Percentiles rank a stretch among this genome's conserved stretches.
Conservation (phyloP, 768 basidiomycete species). For the Termitomyces sp. region DNA sequence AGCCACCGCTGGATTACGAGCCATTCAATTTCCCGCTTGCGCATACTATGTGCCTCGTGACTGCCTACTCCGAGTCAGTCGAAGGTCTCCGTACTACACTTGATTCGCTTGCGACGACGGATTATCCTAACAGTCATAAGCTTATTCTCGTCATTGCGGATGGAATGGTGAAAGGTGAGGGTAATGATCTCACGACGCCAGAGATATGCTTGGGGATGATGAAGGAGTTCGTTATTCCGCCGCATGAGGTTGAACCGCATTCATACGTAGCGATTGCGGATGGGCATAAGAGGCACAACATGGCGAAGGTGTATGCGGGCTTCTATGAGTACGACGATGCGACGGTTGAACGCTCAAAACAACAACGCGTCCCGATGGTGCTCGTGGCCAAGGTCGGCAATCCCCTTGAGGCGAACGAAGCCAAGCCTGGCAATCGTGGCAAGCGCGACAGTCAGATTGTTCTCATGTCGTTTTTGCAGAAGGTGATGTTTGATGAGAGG, state of each 20-base stretch:
- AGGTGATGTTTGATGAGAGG: constrained; percentile 99
- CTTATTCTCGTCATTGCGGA: constrained; percentile 93
- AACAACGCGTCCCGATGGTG: constrained; percentile 94
- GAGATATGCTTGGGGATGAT: constrained; percentile 96
- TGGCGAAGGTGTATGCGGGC: constrained; percentile 97
- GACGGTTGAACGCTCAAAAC: constrained; percentile 86
- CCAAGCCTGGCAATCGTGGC: constrained; percentile 97
- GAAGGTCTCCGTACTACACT: constrained; percentile 96
- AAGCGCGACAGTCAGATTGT: constrained; percentile 99
- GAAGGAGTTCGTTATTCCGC: constrained; percentile 83
- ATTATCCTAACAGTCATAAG: constrained; percentile 98
- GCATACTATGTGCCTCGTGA: constrained; percentile 94
- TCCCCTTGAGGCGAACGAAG: constrained; percentile 78
- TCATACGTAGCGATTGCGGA: constrained; percentile 99
- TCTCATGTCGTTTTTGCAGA: constrained; percentile 96
- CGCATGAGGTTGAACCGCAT: constrained; percentile 84
- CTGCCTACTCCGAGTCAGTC: constrained; percentile 95
- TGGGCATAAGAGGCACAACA: constrained; percentile 99
- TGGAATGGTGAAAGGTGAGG: constrained; percentile 96
- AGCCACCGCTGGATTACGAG: constrained; percentile 86
- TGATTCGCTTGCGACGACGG: constrained; percentile 97
- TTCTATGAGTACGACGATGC: constrained; percentile 94
- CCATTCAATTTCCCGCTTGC: constrained; percentile 95
- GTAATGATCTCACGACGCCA: constrained; percentile 84
- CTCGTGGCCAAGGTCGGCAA: constrained; percentile 96